Conservation (phyloP, 2,329 filamentous ascomycete species). For the Nannizziopsis barbatae region DNA sequence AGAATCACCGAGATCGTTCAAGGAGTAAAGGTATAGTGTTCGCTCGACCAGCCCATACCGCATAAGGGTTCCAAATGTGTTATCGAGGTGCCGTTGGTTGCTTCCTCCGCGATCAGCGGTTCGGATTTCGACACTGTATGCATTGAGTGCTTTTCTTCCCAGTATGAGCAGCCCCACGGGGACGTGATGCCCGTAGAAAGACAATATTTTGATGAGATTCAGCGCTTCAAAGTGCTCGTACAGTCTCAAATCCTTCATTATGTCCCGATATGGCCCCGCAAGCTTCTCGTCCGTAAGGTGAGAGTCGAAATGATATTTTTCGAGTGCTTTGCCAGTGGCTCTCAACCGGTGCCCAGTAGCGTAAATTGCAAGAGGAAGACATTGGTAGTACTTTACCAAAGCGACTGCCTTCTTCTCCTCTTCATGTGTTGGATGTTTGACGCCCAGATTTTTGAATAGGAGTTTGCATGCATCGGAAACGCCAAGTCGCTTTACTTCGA, state of each 20-base stretch:
- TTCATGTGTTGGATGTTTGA: constrained; percentile 44
- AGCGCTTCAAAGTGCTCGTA: constrained; percentile 43
- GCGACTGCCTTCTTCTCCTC: constrained; percentile 50
- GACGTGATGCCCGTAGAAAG: constrained; percentile 54
- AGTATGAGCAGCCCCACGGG: constrained; percentile 55
- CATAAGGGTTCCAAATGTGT: constrained; percentile 36
- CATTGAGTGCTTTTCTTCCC: constrained; percentile 32
- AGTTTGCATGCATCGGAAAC: constrained; percentile 49
- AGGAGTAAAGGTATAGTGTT: constrained; percentile 26
- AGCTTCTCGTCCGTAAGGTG: constrained; percentile 48
- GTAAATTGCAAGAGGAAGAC: constrained; percentile 57
- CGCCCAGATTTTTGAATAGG: constrained; percentile 52
- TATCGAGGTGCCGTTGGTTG: constrained; percentile 33
- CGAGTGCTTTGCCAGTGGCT: constrained; percentile 49
- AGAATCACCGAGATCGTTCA: constrained; percentile 13
- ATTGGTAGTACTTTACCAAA: constrained; percentile 52
- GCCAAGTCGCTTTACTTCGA: constrained; percentile 46
- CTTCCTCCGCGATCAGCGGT: constrained; percentile 19
- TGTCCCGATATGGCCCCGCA: constrained; percentile 38
- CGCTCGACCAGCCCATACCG: constrained; percentile 38
- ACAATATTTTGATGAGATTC: constrained; percentile 54
- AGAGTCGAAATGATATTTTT: constrained; percentile 47
- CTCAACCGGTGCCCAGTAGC: constrained; percentile 53
- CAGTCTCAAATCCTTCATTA: constrained; percentile 37
- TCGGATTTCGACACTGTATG: constrained; percentile 21